These are phyloP conservation scores for Durio zibethinus DNA, from an alignment of 345 rosid genomes.

Conservation along the genomic window DNA sequence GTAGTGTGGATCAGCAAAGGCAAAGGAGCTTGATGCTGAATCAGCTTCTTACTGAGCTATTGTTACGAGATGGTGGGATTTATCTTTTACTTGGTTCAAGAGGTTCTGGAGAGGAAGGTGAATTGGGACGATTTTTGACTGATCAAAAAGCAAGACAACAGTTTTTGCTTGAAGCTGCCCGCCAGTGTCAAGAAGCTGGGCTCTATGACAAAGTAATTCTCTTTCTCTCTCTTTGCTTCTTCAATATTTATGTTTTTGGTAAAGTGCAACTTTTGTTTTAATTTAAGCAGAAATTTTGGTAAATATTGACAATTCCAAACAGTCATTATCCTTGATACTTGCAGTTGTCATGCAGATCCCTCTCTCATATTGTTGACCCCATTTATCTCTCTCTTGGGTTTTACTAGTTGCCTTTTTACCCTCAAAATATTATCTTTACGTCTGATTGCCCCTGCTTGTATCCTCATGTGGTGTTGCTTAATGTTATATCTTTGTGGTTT, in stretches of 20 bases:
- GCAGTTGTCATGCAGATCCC: neutral
- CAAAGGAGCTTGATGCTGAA: conserved; percentile 84
- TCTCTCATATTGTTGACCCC: neutral
- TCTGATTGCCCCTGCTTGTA: neutral
- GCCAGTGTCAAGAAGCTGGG: conserved; percentile 83
- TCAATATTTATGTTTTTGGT: neutral
- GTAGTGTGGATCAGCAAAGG: conserved; percentile 74
- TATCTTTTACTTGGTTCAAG: conserved; percentile 75
- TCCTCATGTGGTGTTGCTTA: neutral
- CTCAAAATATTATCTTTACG: neutral
- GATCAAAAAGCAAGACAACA: conserved; percentile 67
- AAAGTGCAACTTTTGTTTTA: neutral
- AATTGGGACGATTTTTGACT: conserved; percentile 62
- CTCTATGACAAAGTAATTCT: conserved; percentile 79
- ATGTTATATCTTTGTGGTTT: neutral
- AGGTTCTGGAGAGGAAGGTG: conserved; percentile 94
- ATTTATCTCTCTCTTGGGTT: neutral
- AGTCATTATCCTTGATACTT: neutral
- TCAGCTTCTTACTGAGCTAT: conserved; percentile 84
- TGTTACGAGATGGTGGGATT: conserved; percentile 86
- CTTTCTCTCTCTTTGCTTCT: conserved; percentile 11
- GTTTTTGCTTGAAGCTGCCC: conserved; percentile 87
- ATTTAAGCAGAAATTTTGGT: neutral
- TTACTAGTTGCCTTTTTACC: neutral
- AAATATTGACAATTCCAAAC: neutral